Conservation (phyloP, 495 filamentous ascomycete genomes). For the Tuber borchii region DNA sequence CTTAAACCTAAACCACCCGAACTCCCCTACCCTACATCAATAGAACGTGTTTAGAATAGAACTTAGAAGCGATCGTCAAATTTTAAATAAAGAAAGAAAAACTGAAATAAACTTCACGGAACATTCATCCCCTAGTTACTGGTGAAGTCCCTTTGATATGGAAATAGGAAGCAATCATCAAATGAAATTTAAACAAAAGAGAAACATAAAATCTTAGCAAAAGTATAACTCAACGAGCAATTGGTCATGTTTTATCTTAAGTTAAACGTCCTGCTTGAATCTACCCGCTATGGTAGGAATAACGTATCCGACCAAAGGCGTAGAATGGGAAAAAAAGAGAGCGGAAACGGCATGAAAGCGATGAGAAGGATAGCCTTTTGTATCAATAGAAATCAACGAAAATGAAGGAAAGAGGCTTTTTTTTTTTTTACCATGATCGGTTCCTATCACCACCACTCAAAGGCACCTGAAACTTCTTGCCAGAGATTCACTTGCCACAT, state of each 20-base stretch:
- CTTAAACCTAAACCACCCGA: background rate
- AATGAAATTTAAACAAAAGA: background rate
- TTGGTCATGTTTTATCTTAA: background rate
- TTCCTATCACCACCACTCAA: background rate
- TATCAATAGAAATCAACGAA: background rate
- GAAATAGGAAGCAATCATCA: background rate
- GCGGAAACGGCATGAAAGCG: background rate
- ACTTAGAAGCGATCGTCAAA: background rate
- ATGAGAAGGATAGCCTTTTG: background rate
- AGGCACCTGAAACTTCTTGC: background rate
- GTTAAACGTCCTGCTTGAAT: background rate
- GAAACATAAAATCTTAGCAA: background rate
- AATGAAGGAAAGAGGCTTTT: background rate
- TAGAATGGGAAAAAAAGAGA: background rate
- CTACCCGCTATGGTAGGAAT: background rate
- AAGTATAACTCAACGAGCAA: background rate
- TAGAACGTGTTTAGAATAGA: background rate
- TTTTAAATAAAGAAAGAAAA: background rate
- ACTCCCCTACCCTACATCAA: background rate
- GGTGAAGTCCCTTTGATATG: background rate
- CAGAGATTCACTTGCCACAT: background rate
- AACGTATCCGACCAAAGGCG: too few relatives aligned
- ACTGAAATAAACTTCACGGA: background rate
- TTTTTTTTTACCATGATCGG: background rate
- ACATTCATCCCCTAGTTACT: background rate